phyloP scores from a whole-genome alignment of 1,139 yeast species.

The Suhomyces coccinellae region DNA sequence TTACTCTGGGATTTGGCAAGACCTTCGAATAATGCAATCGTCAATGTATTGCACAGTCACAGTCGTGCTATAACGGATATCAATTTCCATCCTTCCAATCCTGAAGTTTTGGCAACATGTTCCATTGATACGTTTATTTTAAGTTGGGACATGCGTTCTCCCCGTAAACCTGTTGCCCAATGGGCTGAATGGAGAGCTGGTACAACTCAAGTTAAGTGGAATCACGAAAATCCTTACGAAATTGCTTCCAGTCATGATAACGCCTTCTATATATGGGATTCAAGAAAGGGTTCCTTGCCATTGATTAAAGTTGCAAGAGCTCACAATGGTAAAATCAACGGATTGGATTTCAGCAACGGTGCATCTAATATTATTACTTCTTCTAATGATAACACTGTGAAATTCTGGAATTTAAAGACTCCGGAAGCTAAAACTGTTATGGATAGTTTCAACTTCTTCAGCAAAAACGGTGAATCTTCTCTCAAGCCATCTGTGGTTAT shows the following conservation, averaged over 20 bases:
- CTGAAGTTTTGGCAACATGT: constrained; percentile 90
- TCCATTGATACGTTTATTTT: constrained; percentile 85
- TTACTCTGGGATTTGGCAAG: constrained; percentile 87
- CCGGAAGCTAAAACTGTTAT: constrained; percentile 21
- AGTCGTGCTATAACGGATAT: constrained; percentile 93
- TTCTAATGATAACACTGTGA: constrained; percentile 84
- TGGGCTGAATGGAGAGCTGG: constrained; percentile 96
- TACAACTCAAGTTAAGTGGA: constrained; percentile 95
- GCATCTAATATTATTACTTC: constrained; percentile 68
- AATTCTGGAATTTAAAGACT: constrained; percentile 71
- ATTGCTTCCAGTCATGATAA: constrained; percentile 87
- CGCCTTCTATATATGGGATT: constrained; percentile 82
- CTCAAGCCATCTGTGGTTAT: constrained; percentile 58
- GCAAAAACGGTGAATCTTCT: constrained; percentile 12
- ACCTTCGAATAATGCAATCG: constrained; percentile 75
- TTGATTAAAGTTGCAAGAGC: constrained; percentile 62
- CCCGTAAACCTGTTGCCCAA: constrained; percentile 65
- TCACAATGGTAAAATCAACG: constrained; percentile 81
- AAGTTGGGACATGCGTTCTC: constrained; percentile 88
- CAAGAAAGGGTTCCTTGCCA: constrained; percentile 79
- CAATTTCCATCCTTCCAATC: constrained; percentile 84
- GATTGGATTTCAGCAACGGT: constrained; percentile 75
- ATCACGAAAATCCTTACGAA: constrained; percentile 68
- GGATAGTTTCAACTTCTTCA: constrained; percentile 26
- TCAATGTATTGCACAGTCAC: constrained; percentile 85